Evolutionary conservation across 2,329 filamentous ascomycete genomes (phyloP).

Genomic region (Xylaria digitata): DNA sequence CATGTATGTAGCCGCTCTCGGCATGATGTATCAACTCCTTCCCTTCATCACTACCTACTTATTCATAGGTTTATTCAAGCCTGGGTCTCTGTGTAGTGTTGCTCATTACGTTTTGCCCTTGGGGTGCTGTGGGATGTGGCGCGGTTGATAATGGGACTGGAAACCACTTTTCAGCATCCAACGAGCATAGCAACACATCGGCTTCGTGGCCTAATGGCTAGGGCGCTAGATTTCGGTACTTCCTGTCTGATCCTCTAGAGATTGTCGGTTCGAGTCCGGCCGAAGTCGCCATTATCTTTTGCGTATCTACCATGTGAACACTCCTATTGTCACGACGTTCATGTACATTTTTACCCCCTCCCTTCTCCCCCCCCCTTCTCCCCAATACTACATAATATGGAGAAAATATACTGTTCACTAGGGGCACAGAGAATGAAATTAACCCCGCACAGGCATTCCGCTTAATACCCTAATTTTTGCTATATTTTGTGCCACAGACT

Average conservation of each 20-base stretch:
- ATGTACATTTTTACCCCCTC: not conserved
- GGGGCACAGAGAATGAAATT: not conserved
- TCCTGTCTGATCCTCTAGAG: constrained; percentile 44
- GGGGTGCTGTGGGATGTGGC: too few relatives aligned
- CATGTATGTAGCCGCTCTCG: too few relatives aligned
- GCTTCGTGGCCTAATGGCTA: constrained; percentile 50
- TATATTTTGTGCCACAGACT: not conserved
- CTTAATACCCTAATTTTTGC: not conserved
- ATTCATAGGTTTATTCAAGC: too few relatives aligned
- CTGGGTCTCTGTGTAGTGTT: too few relatives aligned
- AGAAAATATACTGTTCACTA: too few relatives aligned
- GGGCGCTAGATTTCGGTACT: constrained; percentile 50
- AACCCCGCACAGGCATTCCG: not conserved
- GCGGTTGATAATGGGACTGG: too few relatives aligned
- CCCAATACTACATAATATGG: too few relatives aligned
- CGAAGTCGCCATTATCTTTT: constrained; percentile 43
- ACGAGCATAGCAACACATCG: not conserved
- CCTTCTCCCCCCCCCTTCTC: too few relatives aligned
- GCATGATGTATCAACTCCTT: too few relatives aligned
- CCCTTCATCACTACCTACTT: too few relatives aligned
- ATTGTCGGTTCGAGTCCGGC: constrained; percentile 52
- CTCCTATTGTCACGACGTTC: not conserved
- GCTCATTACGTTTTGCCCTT: too few relatives aligned
- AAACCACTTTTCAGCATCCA: too few relatives aligned
- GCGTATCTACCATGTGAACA: not conserved